Base-by-base conservation (phyloP, 805 yeast species). In the Yarrowia divulgata region DNA sequence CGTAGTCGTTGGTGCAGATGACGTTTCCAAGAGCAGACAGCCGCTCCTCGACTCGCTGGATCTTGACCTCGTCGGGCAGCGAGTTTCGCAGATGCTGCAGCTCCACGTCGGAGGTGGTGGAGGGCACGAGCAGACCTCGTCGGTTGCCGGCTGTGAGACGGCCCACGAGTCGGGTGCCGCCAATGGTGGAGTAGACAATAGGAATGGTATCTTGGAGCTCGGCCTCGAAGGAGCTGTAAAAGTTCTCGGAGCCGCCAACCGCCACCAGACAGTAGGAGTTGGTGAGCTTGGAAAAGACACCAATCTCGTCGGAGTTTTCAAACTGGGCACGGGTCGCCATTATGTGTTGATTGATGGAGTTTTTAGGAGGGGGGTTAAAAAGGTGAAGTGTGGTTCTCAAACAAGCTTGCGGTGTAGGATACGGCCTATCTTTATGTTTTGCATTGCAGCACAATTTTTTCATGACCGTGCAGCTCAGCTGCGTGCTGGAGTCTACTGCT, bases 121-220 rank as follows among this genome's bases (percentile, higher is more conserved):
- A 90, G 71, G 99, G 99, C 16, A 95, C 99, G 70, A 95, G 85
- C 73, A 95, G 83, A 43, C 99, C 99, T 79, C 98, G 88, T 84
- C 99, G 90, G 86, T 95, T 95, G 76, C 97, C 99, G 55, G 97
- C 98, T 50, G 97, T 90, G 96, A 95, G 90, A 80, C 99, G 87
- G 76, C 99, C 99, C 71, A 95, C 90, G 73, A 95, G 95, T 82
- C 99, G 89, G 76, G 97, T 93, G 75, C 99, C 99, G 40, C 98
- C 98, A 75, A 95, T 95, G 70, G 99, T 95, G 68, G 98, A 92
- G 78, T 95, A 97, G 72, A 91, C 95, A 76, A 95, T 91, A 68
- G 99, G 99, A 72, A 95, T 88, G 67, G 92, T 93, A 80, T 93
- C 98, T 71, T 98, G 98, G 72, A 96, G 84, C 81, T 95, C 97